These are phyloP conservation scores for Rhizophora mangle DNA, from an alignment of 345 rosid genomes.

Conservation along the genomic window DNA sequence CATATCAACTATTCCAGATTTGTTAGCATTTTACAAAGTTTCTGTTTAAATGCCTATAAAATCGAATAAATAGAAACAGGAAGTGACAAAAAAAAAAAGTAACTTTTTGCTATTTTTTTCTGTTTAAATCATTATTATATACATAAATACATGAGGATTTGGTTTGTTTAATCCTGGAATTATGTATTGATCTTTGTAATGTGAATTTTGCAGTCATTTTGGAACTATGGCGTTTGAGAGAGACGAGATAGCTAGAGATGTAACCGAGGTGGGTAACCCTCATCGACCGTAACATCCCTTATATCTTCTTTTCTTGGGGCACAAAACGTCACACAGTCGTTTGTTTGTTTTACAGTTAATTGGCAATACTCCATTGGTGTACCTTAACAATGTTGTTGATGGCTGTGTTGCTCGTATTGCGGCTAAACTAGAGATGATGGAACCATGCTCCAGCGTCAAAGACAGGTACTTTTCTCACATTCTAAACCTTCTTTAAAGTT, in stretches of 20 bases:
- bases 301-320: no score
- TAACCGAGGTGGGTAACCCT: conserved; percentile 58
- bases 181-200: not conserved
- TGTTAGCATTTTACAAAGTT: not conserved
- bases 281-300: not conserved
- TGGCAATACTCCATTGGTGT: conserved; percentile 23
- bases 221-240: conserved; percentile 46
- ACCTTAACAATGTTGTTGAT: conserved; percentile 24
- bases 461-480: conserved; percentile 13
- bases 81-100: not conserved
- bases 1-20: no score
- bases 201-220: conserved; percentile 23
- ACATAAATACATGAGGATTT: no score
- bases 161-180: not conserved
- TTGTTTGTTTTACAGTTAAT: conserved; percentile 8
- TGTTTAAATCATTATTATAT: no score
- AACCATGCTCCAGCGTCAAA: conserved; percentile 31
- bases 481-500: not conserved
- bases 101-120: no score
- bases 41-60: not conserved
- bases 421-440: conserved; percentile 23
- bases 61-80: not conserved
- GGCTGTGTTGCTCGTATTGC: conserved; percentile 28
- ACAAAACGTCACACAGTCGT: no score
- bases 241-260: conserved; percentile 67